Evolutionary conservation across 179 eudicot species (phyloP).

Genomic region (Heliamphora pulchella): DNA sequence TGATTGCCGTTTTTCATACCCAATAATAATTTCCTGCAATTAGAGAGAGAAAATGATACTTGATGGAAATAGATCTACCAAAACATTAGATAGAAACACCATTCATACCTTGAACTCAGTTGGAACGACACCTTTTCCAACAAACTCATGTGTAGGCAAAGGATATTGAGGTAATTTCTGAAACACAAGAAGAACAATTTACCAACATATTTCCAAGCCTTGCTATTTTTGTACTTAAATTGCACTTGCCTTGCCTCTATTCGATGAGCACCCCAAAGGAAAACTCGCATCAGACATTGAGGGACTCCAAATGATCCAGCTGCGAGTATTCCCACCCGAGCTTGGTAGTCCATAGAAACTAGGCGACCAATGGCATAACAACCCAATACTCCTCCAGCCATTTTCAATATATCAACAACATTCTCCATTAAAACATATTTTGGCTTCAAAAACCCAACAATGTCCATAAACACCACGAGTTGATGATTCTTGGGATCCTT

Average conservation of each 20-base stretch:
- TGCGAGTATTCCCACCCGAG: constrained; percentile 71
- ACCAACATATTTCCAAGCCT: neutral
- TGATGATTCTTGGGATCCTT: constrained; percentile 53
- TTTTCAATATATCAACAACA: constrained; percentile 56
- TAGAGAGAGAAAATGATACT: neutral
- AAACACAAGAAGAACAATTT: neutral
- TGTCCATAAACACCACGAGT: constrained; percentile 60
- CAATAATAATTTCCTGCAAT: constrained; percentile 38
- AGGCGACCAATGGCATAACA: constrained; percentile 52
- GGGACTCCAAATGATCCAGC: constrained; percentile 80
- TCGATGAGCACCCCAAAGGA: constrained; percentile 65
- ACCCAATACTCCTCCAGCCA: constrained; percentile 43
- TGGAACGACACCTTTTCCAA: constrained; percentile 43
- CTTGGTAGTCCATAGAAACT: constrained; percentile 65
- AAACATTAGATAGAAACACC: constrained; percentile 5
- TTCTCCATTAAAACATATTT: constrained; percentile 66
- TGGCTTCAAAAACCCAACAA: constrained; percentile 52
- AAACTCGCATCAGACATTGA: constrained; percentile 62
- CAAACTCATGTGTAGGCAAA: constrained; percentile 59
- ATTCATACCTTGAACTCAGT: constrained; percentile 46
- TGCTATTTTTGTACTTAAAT: neutral
- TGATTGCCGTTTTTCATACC: constrained; percentile 28
- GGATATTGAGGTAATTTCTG: constrained; percentile 67
- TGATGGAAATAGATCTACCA: neutral
- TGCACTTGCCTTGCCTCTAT: constrained; percentile 37